These are phyloP conservation scores for Daldinia vernicosa DNA, from an alignment of 495 filamentous ascomycete species.

Conservation along the genomic window DNA sequence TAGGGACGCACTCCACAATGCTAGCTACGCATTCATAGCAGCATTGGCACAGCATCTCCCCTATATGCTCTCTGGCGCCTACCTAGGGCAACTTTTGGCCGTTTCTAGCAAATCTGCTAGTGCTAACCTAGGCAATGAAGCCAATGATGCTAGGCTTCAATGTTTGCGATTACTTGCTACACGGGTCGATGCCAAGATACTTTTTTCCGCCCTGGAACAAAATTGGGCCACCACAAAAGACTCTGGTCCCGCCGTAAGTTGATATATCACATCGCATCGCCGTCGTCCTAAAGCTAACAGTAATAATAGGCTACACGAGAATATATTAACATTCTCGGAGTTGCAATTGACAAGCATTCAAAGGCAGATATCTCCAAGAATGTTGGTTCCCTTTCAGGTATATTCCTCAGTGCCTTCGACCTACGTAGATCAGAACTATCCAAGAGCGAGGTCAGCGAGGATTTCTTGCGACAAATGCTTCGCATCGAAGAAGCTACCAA, in stretches of 20 bases:
- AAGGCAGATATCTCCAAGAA: conserved; percentile 80
- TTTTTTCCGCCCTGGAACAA: conserved; percentile 73
- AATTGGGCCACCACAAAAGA: conserved; percentile 72
- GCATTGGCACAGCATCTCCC: conserved; percentile 82
- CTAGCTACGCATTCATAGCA: conserved; percentile 78
- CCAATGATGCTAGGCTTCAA: conserved; percentile 70
- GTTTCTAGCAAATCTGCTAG: conserved; percentile 76
- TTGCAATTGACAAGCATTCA: conserved; percentile 75
- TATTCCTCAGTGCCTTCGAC: conserved; percentile 78
- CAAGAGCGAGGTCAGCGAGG: conserved; percentile 50
- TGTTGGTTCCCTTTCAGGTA: conserved; percentile 66
- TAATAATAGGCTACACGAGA: conserved; percentile 67
- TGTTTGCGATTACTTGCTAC: conserved; percentile 76
- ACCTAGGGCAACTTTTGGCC: conserved; percentile 73
- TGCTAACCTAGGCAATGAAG: conserved; percentile 61
- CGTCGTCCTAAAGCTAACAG: conserved; percentile 38
- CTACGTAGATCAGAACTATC: conserved; percentile 64
- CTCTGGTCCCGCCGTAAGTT: conserved; percentile 66
- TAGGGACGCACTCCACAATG: conserved; percentile 75
- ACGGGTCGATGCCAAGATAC: conserved; percentile 70
- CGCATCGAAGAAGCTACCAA: conserved; percentile 72
- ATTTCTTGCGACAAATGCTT: conserved; percentile 58
- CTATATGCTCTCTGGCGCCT: conserved; percentile 79
- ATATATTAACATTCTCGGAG: conserved; percentile 69
- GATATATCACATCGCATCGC: neutral